Percentiles rank a stretch among this genome's conserved stretches.
Conservation (phyloP, 208 protist species). For the Wallacemonas sp. region DNA sequence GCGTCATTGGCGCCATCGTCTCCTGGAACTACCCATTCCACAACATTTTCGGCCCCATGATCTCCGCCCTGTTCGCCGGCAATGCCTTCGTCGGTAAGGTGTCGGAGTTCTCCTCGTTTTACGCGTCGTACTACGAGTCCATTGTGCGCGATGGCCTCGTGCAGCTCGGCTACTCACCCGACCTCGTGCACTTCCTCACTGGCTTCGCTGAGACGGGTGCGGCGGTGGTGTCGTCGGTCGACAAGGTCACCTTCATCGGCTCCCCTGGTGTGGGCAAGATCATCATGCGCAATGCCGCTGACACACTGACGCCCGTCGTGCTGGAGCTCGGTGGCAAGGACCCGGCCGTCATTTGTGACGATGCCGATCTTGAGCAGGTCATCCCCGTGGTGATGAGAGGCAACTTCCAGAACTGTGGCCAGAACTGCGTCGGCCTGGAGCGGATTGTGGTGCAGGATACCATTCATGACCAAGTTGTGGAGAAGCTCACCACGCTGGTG, state of each 20-base stretch:
- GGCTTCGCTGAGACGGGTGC: conserved; percentile 93
- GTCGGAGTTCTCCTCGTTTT: conserved; percentile 94
- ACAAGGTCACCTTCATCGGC: conserved; percentile 94
- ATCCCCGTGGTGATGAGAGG: conserved; percentile 88
- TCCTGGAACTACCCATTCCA: conserved; percentile 97
- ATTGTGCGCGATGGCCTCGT: conserved; percentile 88
- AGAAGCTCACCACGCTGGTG: conserved; percentile 51
- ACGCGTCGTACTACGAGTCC: conserved; percentile 90
- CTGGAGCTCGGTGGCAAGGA: conserved; percentile 96
- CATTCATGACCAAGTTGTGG: conserved; percentile 89
- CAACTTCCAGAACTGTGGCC: conserved; percentile 93
- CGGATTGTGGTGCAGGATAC: conserved; percentile 84
- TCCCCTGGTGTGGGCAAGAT: conserved; percentile 87
- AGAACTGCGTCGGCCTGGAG: conserved; percentile 92
- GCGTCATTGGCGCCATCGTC: conserved; percentile 92
- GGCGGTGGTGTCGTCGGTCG: conserved; percentile 84
- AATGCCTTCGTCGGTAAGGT: conserved; percentile 95
- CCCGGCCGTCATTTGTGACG: conserved; percentile 90
- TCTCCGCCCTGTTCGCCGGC: conserved; percentile 94
- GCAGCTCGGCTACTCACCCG: conserved; percentile 84
- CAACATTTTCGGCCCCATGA: conserved; percentile 93
- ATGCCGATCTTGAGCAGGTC: conserved; percentile 89
- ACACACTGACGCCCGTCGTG: conserved; percentile 92
- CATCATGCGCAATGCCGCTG: conserved; percentile 89
- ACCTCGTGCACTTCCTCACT: conserved; percentile 93